Evolutionary conservation across 1,284 basidiomycete species (phyloP).

Genomic region (Boletus semigastroideus): DNA sequence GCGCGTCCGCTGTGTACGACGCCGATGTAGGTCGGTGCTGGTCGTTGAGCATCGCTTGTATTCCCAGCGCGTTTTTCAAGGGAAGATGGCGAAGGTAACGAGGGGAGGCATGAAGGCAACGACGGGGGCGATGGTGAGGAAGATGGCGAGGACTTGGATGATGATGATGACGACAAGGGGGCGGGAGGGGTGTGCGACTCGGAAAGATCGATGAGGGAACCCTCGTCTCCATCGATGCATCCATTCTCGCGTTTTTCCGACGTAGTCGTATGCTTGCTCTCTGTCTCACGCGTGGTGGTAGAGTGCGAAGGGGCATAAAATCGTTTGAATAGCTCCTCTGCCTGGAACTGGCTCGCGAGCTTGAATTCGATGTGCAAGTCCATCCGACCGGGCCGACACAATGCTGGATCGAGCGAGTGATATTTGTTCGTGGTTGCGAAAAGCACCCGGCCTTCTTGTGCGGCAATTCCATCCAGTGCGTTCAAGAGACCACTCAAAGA

Average conservation of each 20-base stretch:
- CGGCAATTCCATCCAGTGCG: conserved; percentile 72
- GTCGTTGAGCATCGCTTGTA: conserved; percentile 18
- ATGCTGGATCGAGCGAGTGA: conserved; percentile 63
- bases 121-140: not conserved
- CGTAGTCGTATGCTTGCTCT: not conserved
- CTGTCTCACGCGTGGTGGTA: not conserved
- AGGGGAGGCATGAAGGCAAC: not conserved
- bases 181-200: not conserved
- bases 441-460: conserved; percentile 73
- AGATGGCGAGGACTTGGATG: not conserved
- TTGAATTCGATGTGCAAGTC: conserved; percentile 77
- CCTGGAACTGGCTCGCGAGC: conserved; percentile 66
- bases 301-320: conserved; percentile 55
- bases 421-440: conserved; percentile 80
- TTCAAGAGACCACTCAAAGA: conserved; percentile 68
- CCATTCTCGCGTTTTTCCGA: conserved; percentile 1
- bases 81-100: not conserved
- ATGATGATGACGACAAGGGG: not conserved
- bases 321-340: conserved; percentile 57
- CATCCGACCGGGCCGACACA: conserved; percentile 77
- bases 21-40: conserved; percentile 28
- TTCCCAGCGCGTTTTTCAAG: conserved; percentile 22
- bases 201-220: conserved; percentile 22
- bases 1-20: conserved; percentile 33
- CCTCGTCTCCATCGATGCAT: not conserved